These are phyloP conservation scores for Metschnikowia shivogae DNA, from an alignment of 805 yeast genomes.

Conservation along the genomic window DNA sequence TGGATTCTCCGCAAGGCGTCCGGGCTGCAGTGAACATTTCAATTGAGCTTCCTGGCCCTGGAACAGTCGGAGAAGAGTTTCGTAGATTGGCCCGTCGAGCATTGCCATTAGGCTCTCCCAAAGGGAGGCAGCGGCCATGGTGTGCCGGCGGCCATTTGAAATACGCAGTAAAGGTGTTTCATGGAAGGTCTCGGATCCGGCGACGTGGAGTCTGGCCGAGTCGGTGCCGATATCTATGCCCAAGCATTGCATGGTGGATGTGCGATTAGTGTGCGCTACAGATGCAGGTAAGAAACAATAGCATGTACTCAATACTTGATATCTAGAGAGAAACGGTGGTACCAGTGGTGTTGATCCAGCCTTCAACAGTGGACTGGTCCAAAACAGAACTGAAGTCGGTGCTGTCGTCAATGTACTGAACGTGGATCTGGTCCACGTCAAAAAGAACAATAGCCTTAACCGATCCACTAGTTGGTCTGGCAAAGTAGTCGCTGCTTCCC, in stretches of 20 bases:
- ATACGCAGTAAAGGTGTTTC: slow-evolving; percentile 9
- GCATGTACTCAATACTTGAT: slow-evolving; percentile 1
- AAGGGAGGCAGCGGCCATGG: slow-evolving; percentile 13
- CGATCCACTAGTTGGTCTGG: slow-evolving; percentile 73
- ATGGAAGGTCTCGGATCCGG: slow-evolving; percentile 9
- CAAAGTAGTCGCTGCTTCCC: slow-evolving; percentile 82
- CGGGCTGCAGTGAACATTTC: too few species aligned
- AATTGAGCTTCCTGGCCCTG: not conserved
- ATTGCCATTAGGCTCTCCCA: slow-evolving; percentile 11
- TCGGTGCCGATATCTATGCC: slow-evolving; percentile 55
- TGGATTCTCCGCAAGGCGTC: too few species aligned
- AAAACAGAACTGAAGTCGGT: slow-evolving; percentile 47
- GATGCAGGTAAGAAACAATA: not conserved
- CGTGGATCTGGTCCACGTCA: slow-evolving; percentile 49
- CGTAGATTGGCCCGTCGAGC: slow-evolving; percentile 2
- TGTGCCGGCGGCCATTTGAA: slow-evolving; percentile 7
- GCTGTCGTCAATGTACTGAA: slow-evolving; percentile 58
- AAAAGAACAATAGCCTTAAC: slow-evolving; percentile 91
- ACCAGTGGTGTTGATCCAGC: slow-evolving; percentile 56
- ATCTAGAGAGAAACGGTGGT: slow-evolving; percentile 36
- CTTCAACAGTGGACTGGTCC: slow-evolving; percentile 43
- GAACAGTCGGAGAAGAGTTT: not conserved
- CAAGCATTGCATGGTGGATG: slow-evolving; percentile 13
- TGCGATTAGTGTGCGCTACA: not conserved
- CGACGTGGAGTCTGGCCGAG: slow-evolving; percentile 40